Evolutionary conservation across 2,329 filamentous ascomycete genomes (phyloP), one percentile per base, ranked within the genome.

Genomic region (Talaromyces sp.): DNA sequence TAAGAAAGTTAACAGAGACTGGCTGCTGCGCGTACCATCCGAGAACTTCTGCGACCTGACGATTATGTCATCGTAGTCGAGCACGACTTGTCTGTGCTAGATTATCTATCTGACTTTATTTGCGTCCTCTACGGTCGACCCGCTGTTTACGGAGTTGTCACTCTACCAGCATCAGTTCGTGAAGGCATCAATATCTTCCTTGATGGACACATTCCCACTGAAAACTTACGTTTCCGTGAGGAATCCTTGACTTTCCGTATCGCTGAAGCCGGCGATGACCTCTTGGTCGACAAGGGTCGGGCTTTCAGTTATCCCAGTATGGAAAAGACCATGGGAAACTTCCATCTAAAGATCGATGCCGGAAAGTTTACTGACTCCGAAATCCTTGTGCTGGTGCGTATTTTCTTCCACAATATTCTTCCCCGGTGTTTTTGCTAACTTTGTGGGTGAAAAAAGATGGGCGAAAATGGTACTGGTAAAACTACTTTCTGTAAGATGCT

Each of bases 181-280:
- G 95, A 99, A 85, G 95, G 93, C 78, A 97, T 98, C 87, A 98
- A 97, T 75, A 96, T 98, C 75, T 99, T 98, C 87, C 83, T 99
- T 59, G 95, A 99, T 70, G 95, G 95, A 66, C 92, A 98, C 78
- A 96, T 98, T 62, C 95, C 95, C 21, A 98, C 95, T 2, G 95
- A 99, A 81, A 99, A 99, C 80, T 78, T 99, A 80, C 92, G 95
- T 69, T 98, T 99, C 89, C 89, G 95, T 71, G 93, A 98, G 61
- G 95, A 99, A 74, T 96, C 92, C 61, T 82, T 99, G 64, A 95
- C 93, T 55, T 99, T 99, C 87, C 90, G 93, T 69, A 90, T 98
- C 64, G 86, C 89, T 54, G 95, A 98, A 72, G 89, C 89, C 59
- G 86, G 89, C 43, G 95, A 99, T 64, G 93, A 98, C 55, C 96